Evolutionary conservation across 2,329 filamentous ascomycete species (phyloP).

Genomic region (Sporothrix brunneoviolacea): DNA sequence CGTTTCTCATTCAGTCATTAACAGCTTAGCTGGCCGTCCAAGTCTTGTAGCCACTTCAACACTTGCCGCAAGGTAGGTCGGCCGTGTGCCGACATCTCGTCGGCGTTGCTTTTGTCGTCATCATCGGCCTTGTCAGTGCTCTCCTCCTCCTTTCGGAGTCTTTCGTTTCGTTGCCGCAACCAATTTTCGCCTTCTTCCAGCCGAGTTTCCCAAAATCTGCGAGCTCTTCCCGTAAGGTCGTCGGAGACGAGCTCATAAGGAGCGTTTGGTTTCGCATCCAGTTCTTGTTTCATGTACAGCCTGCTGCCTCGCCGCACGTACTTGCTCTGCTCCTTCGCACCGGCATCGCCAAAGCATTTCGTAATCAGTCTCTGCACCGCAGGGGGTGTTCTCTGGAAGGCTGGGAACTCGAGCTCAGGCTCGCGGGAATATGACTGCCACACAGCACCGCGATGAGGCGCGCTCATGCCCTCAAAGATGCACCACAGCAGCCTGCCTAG

Average conservation of each 20-base stretch:
- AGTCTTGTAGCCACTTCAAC: background rate
- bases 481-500: constrained; percentile 56
- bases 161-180: background rate
- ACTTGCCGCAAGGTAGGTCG: constrained; percentile 10
- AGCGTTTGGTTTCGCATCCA: background rate
- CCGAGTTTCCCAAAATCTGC: constrained; percentile 7
- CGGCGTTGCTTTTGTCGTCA: background rate
- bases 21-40: background rate
- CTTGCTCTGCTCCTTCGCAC: constrained; percentile 12
- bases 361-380: constrained; percentile 14
- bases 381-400: constrained; percentile 28
- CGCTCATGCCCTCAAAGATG: constrained; percentile 54
- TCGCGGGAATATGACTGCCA: constrained; percentile 56
- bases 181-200: constrained; percentile 10
- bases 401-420: constrained; percentile 49
- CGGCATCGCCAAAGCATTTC: constrained; percentile 12
- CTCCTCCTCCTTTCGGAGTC: background rate
- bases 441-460: constrained; percentile 48
- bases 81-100: background rate
- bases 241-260: constrained; percentile 3
- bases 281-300: constrained; percentile 16
- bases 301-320: constrained; percentile 16
- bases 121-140: background rate
- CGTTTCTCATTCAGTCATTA: background rate
- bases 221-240: background rate